Conservation (phyloP, 108 stramenopile genomes). For the Nitzschia sp. region DNA sequence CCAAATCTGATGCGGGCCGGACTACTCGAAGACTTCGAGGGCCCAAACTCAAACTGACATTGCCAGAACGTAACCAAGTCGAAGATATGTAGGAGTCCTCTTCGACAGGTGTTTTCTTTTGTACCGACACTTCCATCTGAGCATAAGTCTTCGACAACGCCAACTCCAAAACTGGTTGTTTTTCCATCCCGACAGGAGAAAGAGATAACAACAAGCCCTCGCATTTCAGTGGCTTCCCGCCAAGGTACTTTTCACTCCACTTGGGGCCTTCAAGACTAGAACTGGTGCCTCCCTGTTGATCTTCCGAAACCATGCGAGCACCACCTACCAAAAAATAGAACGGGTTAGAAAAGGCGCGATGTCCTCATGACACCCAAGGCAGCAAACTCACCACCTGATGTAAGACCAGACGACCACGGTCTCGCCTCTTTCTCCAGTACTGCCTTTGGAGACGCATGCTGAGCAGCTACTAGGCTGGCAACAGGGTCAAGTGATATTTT, state of each 20-base stretch:
- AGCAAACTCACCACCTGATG: slow-evolving; percentile 34
- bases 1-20: slow-evolving; percentile 63
- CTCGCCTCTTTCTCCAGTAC: slow-evolving; percentile 39
- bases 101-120: slow-evolving; percentile 64
- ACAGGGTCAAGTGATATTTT: slow-evolving; percentile 35
- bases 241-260: slow-evolving; percentile 48
- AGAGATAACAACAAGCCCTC: slow-evolving; percentile 54
- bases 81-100: slow-evolving; percentile 74
- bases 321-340: too few relatives aligned
- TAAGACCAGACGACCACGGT: slow-evolving; percentile 45
- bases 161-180: slow-evolving; percentile 35
- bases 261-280: slow-evolving; percentile 10
- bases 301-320: slow-evolving; percentile 73
- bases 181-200: slow-evolving; percentile 32
- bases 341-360: too few relatives aligned
- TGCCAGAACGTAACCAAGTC: slow-evolving; percentile 66
- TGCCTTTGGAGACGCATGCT: slow-evolving; percentile 35
- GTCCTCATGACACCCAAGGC: not conserved
- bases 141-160: slow-evolving; percentile 36
- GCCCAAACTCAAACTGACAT: slow-evolving; percentile 57
- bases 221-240: slow-evolving; percentile 70
- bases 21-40: slow-evolving; percentile 75
- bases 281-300: slow-evolving; percentile 47
- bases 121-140: slow-evolving; percentile 18
- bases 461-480: slow-evolving; percentile 34